Evolutionary conservation across 768 basidiomycete genomes (phyloP).

Genomic region (Mycena belliarum): DNA sequence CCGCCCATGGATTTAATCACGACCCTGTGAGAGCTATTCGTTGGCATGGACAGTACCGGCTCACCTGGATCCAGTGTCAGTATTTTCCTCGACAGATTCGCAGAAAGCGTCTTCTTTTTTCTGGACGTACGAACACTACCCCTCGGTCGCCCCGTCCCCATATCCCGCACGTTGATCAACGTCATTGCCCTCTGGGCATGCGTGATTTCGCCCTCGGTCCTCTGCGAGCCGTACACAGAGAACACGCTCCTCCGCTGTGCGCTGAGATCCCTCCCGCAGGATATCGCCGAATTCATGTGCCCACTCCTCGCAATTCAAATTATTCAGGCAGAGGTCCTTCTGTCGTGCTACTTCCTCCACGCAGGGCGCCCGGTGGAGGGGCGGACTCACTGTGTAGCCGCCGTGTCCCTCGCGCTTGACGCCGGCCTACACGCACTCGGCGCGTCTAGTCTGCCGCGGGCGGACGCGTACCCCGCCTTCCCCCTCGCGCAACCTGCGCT

Average conservation of each 20-base stretch:
- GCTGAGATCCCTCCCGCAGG: constrained; percentile 28
- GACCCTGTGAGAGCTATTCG: background rate
- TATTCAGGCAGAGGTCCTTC: constrained; percentile 39
- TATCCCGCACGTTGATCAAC: constrained; percentile 24
- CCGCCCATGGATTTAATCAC: background rate
- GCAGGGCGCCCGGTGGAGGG: constrained; percentile 45
- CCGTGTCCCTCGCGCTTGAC: constrained; percentile 32
- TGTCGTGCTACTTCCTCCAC: constrained; percentile 43
- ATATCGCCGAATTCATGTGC: constrained; percentile 27
- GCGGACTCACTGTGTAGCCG: constrained; percentile 51
- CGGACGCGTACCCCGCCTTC: constrained; percentile 14
- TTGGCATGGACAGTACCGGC: background rate
- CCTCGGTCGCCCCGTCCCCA: background rate
- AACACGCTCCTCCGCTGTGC: constrained; percentile 33
- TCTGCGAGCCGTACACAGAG: constrained; percentile 21
- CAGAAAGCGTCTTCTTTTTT: background rate
- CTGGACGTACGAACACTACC: background rate
- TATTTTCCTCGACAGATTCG: background rate
- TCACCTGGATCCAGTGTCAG: background rate
- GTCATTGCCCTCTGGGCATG: constrained; percentile 31
- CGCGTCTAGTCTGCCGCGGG: constrained; percentile 39
- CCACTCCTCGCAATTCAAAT: constrained; percentile 29
- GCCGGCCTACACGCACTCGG: background rate
- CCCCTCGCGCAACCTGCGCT: background rate
- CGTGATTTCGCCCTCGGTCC: constrained; percentile 18